A percentile compares a stretch with the other conserved stretches of the same genome.
phyloP scores from a whole-genome alignment of 148 eudicot species.

The Vaccinium macrocarpon region DNA sequence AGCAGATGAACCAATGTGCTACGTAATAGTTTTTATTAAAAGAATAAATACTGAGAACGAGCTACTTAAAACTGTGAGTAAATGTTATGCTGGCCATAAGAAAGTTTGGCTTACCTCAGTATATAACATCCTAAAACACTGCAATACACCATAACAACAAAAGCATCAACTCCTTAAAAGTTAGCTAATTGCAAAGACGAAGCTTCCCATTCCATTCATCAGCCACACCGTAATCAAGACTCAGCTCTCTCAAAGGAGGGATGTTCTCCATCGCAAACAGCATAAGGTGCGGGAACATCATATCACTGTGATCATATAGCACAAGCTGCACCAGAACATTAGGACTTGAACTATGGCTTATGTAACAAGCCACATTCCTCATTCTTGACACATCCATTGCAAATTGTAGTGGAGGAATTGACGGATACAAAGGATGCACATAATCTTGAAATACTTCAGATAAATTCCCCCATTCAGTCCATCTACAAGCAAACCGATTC shows the following conservation, averaged over 20 bases:
- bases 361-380: conserved; percentile 87
- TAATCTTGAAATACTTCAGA: conserved; percentile 55
- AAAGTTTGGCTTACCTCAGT: conserved; percentile 29
- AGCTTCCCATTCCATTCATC: conserved; percentile 71
- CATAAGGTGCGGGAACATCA: conserved; percentile 78
- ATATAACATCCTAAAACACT: conserved; percentile 22
- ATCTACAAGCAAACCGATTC: conserved; percentile 58
- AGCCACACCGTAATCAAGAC: conserved; percentile 82
- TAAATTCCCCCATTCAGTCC: conserved; percentile 91
- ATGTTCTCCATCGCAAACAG: conserved; percentile 84
- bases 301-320: conserved; percentile 70
- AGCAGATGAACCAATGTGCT: conserved; percentile 4
- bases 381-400: conserved; percentile 83
- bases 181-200: conserved; percentile 49
- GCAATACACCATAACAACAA: conserved; percentile 25
- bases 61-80: too few relatives aligned
- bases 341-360: conserved; percentile 76
- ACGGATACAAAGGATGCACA: conserved; percentile 56
- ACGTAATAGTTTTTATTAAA: background rate
- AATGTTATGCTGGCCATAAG: background rate
- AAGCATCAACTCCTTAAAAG: conserved; percentile 18
- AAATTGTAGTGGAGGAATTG: conserved; percentile 71
- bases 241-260: conserved; percentile 87
- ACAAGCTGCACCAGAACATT: conserved; percentile 83
- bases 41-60: background rate